phyloP scores from a whole-genome alignment of 306 rosid genomes.

The Gynostemma pentaphyllum region DNA sequence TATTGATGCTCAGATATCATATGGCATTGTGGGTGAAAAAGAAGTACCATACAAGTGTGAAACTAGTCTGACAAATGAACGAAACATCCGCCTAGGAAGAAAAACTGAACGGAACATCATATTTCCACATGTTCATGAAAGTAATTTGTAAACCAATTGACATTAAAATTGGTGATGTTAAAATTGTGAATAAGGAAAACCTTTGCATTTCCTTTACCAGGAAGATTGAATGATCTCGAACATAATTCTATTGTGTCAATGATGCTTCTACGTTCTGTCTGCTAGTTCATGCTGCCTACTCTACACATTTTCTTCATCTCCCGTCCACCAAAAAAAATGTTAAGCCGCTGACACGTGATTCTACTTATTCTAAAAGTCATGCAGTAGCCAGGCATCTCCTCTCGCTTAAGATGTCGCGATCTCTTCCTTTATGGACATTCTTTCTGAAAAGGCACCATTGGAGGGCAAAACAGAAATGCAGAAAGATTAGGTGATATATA shows the following conservation, averaged over 20 bases:
- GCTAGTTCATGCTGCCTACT: background rate
- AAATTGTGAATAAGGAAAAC: background rate
- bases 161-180: background rate
- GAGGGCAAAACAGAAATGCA: slow-evolving; percentile 6
- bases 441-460: slow-evolving; percentile 35
- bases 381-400: background rate
- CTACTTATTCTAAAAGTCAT: background rate
- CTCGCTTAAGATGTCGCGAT: background rate
- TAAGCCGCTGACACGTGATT: background rate
- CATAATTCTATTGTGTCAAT: background rate
- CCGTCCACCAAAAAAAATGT: background rate
- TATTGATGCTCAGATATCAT: too few species aligned
- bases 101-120: too few species aligned
- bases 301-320: too few species aligned
- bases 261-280: background rate
- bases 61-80: background rate
- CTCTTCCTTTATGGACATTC: slow-evolving; percentile 46
- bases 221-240: background rate
- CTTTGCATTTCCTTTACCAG: background rate
- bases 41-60: background rate
- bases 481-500: background rate
- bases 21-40: too few species aligned
- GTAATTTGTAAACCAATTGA: background rate
- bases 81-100: too few species aligned
- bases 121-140: background rate